phyloP scores from a whole-genome alignment of 2,329 filamentous ascomycete genomes.

The Hortaea sp. region DNA sequence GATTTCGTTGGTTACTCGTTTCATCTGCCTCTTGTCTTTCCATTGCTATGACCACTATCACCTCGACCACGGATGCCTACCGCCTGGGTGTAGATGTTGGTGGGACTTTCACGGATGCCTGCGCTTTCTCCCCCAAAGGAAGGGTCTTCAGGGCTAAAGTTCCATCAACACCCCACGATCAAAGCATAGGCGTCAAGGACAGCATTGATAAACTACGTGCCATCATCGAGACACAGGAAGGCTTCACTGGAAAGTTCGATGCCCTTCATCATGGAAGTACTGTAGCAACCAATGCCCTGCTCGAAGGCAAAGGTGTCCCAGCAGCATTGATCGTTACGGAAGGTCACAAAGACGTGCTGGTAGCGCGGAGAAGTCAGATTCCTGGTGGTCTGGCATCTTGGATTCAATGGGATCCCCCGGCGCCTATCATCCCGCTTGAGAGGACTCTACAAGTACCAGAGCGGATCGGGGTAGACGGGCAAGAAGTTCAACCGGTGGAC shows the following conservation, averaged over 20 bases:
- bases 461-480: constrained; percentile 15
- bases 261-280: constrained; percentile 18
- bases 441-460: constrained; percentile 16
- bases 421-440: constrained; percentile 17
- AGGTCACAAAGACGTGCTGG: constrained; percentile 19
- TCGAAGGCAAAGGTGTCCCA: constrained; percentile 18
- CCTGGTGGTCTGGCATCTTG: constrained; percentile 17
- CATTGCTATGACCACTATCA: constrained; percentile 5
- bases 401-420: constrained; percentile 18
- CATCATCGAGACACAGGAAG: constrained; percentile 14
- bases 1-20: not conserved
- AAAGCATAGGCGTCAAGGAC: constrained; percentile 18
- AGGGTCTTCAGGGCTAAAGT: constrained; percentile 18
- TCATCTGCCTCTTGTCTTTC: not conserved
- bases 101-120: constrained; percentile 19
- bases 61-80: constrained; percentile 9
- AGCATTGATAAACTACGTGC: constrained; percentile 17
- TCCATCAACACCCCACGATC: constrained; percentile 17
- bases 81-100: constrained; percentile 17
- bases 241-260: constrained; percentile 17
- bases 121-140: constrained; percentile 16
- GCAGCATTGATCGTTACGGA: constrained; percentile 18
- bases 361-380: constrained; percentile 16
- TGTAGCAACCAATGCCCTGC: constrained; percentile 17
- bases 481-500: constrained; percentile 14